A percentile compares a stretch with the other conserved stretches of the same genome.
phyloP scores from a whole-genome alignment of 139 green algal genomes.

The Auxenochlorella pyrenoidosa region DNA sequence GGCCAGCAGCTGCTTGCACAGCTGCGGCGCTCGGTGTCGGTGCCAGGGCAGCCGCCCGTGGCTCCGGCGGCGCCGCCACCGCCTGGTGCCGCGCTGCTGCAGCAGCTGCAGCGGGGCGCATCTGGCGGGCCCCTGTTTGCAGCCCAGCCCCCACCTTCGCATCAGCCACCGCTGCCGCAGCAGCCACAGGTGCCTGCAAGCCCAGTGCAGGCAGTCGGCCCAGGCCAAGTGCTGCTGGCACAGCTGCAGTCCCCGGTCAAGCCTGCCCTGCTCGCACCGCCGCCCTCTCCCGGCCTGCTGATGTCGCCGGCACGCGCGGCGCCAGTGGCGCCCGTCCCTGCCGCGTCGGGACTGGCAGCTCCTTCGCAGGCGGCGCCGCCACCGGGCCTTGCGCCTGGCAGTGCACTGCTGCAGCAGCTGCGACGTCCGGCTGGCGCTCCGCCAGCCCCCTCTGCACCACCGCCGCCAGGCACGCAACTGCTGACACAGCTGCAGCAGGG shows the following conservation, averaged over 20 bases:
- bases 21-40: background rate
- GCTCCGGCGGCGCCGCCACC: background rate
- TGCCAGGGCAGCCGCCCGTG: too few relatives aligned
- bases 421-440: background rate
- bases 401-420: constrained; percentile 29
- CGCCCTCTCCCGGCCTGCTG: background rate
- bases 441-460: background rate
- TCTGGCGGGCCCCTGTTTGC: background rate
- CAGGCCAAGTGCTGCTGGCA: constrained; percentile 6
- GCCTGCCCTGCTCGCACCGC: background rate
- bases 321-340: background rate
- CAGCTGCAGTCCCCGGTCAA: constrained; percentile 17
- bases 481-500: constrained; percentile 27
- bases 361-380: background rate
- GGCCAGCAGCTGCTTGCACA: background rate
- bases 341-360: background rate
- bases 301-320: background rate
- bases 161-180: background rate
- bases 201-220: background rate
- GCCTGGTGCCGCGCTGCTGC: constrained; percentile 15
- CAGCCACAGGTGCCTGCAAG: background rate
- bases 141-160: background rate
- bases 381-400: background rate
- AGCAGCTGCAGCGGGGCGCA: constrained; percentile 18
- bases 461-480: constrained; percentile 20